Conservation (phyloP, 768 basidiomycete genomes). For the Auricularia sp. region DNA sequence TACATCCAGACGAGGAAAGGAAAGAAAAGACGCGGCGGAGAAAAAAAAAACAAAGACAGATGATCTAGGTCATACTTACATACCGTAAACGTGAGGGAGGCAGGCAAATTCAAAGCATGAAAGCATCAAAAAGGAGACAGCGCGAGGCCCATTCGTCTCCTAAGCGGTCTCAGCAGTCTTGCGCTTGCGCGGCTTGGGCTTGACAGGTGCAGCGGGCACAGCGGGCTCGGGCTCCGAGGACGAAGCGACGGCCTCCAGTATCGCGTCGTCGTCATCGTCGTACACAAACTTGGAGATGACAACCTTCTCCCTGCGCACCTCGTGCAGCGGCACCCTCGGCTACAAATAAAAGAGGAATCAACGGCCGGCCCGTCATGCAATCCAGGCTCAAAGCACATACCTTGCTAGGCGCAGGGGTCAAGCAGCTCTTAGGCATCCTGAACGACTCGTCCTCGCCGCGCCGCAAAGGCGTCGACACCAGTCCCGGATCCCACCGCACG, state of each 20-base stretch:
- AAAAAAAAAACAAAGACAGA: not conserved
- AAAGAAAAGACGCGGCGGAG: not conserved
- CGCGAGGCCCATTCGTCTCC: not conserved
- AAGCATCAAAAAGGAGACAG: not conserved
- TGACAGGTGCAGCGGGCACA: not conserved
- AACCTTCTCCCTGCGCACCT: conserved; percentile 49
- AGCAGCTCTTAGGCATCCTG: conserved; percentile 53
- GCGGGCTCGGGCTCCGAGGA: conserved; percentile 19
- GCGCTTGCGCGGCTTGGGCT: not conserved
- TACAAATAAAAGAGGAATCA: not conserved
- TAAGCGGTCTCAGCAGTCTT: not conserved
- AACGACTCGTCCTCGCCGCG: conserved; percentile 57
- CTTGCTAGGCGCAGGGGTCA: not conserved
- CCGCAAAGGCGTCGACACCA: conserved; percentile 36
- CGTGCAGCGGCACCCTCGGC: conserved; percentile 25
- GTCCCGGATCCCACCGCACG: conserved; percentile 70
- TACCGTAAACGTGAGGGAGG: not conserved
- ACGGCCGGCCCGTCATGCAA: not conserved
- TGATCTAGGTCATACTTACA: not conserved
- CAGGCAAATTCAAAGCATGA: not conserved
- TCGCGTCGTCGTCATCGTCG: conserved; percentile 43
- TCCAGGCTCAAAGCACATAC: not conserved
- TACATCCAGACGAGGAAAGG: not conserved
- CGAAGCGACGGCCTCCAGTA: not conserved
- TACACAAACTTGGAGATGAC: conserved; percentile 73